Conservation (phyloP, 148 eudicot genomes). For the Diospyros kaki region DNA sequence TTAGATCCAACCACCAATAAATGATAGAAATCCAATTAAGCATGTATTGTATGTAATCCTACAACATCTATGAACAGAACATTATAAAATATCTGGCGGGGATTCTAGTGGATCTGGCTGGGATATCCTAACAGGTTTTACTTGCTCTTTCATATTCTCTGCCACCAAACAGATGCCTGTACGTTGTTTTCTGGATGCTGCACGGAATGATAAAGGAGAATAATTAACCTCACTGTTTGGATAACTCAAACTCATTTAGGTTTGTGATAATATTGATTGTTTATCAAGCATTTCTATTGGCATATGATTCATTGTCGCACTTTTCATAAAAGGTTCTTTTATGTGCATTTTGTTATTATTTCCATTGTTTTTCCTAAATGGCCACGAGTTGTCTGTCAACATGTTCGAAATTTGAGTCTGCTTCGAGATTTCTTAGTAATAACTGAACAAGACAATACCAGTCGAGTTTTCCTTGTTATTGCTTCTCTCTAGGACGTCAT, state of each 20-base stretch:
- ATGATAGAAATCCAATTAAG: no score
- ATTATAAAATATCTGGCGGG: no score
- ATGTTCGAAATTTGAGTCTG: not conserved
- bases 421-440: not conserved
- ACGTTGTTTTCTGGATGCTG: not conserved
- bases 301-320: no score
- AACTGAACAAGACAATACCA: not conserved
- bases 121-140: no score
- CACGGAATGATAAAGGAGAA: not conserved
- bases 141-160: not conserved
- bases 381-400: not conserved
- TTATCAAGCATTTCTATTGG: no score
- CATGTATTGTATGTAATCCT: no score
- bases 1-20: no score
- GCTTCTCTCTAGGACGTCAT: not conserved
- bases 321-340: no score
- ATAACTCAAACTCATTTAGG: not conserved
- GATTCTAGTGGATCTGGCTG: no score
- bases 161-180: not conserved
- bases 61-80: no score
- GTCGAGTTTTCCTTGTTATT: not conserved
- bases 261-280: no score
- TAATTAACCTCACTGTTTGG: not conserved
- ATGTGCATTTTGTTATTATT: not conserved
- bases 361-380: not conserved